Evolutionary conservation across 257 asterid genomes (phyloP).

Genomic region (Lavandula angustifolia): DNA sequence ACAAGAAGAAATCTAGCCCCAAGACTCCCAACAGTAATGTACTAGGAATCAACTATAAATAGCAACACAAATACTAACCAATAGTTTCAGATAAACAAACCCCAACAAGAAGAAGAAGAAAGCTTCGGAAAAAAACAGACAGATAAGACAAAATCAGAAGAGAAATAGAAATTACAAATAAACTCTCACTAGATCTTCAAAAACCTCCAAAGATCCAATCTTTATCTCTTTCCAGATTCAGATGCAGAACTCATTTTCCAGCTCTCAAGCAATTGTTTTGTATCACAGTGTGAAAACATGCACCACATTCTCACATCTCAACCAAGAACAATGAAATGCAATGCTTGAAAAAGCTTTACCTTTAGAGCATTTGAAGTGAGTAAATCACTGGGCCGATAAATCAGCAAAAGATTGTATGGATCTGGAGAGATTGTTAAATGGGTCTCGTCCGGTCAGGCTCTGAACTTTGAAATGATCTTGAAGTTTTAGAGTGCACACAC

Average conservation of each 20-base stretch:
- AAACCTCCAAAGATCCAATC: slow-evolving; percentile 38
- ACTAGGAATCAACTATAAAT: slow-evolving; percentile 11
- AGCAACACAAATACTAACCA: neutral
- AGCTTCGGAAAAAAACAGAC: neutral
- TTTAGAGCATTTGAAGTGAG: slow-evolving; percentile 40
- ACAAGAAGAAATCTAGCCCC: slow-evolving; percentile 29
- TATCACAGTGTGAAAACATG: slow-evolving; percentile 35
- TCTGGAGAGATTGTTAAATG: slow-evolving; percentile 36
- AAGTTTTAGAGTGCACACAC: slow-evolving; percentile 39
- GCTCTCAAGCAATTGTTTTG: slow-evolving; percentile 20
- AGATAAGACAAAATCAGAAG: slow-evolving; percentile 26
- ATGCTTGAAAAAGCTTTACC: slow-evolving; percentile 34
- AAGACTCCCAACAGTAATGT: slow-evolving; percentile 7
- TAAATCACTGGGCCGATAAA: slow-evolving; percentile 29
- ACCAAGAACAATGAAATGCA: slow-evolving; percentile 15
- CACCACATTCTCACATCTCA: slow-evolving; percentile 34
- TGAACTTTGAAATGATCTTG: slow-evolving; percentile 43
- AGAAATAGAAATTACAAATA: slow-evolving; percentile 13
- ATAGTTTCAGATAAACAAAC: slow-evolving; percentile 20
- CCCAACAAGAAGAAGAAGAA: slow-evolving; percentile 8
- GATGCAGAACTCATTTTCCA: slow-evolving; percentile 27
- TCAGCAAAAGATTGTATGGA: slow-evolving; percentile 38
- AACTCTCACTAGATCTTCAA: slow-evolving; percentile 40
- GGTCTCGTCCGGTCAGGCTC: slow-evolving; percentile 30
- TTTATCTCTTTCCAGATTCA: slow-evolving; percentile 30